A percentile compares a stretch with the other conserved stretches of the same genome.
These are phyloP conservation scores for Candida sanyaensis DNA, from an alignment of 1,139 yeast genomes.

Conservation along the genomic window DNA sequence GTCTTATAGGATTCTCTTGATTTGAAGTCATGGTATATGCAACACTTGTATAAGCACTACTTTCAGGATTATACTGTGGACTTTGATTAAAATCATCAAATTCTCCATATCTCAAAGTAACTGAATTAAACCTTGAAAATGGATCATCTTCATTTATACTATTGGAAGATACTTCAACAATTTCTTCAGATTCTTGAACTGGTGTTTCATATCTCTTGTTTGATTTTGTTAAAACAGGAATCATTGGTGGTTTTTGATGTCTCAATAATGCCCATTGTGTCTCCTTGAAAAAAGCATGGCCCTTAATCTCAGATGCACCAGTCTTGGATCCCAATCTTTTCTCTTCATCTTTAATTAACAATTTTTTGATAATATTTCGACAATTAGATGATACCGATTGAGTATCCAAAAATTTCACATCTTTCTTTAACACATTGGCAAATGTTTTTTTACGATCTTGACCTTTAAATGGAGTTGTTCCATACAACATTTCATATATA, in stretches of 20 bases:
- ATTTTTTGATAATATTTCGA: constrained; percentile 74
- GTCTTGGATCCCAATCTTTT: constrained; percentile 87
- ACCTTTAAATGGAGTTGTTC: constrained; percentile 96
- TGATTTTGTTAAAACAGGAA: constrained; percentile 73
- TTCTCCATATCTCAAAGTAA: constrained; percentile 80
- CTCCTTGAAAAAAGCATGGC: constrained; percentile 85
- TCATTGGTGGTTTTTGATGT: constrained; percentile 92
- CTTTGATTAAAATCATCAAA: constrained; percentile 32
- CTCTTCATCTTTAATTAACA: constrained; percentile 83
- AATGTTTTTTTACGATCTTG: constrained; percentile 84
- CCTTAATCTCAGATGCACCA: constrained; percentile 93
- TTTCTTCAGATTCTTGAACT: constrained; percentile 12
- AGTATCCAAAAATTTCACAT: constrained; percentile 68
- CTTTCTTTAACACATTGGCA: constrained; percentile 81
- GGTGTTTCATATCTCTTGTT: constrained; percentile 25
- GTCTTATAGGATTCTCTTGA: constrained; percentile 32
- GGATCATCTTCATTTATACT: constrained; percentile 59
- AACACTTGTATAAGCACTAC: constrained; percentile 62
- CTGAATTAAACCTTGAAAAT: constrained; percentile 84
- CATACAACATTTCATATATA: constrained; percentile 90
- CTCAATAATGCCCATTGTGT: constrained; percentile 95
- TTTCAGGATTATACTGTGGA: constrained; percentile 51
- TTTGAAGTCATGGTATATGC: constrained; percentile 56
- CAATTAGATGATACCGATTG: constrained; percentile 69
- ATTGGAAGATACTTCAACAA: constrained; percentile 20